Evolutionary conservation across 1,284 basidiomycete species (phyloP).

Genomic region (Ceratobasidium sp.): DNA sequence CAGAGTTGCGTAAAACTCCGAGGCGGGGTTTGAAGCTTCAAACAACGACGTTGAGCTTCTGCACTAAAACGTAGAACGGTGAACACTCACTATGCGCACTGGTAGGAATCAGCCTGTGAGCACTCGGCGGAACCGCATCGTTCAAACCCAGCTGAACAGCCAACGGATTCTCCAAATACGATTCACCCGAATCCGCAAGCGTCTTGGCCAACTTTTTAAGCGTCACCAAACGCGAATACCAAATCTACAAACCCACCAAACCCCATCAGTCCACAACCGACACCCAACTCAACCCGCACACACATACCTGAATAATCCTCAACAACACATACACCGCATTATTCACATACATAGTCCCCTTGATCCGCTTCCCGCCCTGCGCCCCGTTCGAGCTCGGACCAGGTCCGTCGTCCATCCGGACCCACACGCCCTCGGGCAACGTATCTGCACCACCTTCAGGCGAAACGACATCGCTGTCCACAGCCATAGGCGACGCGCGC

Average conservation of each 20-base stretch:
- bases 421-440: conserved; percentile 49
- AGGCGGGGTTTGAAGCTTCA: conserved; percentile 64
- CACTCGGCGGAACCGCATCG: conserved; percentile 63
- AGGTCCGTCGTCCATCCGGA: conserved; percentile 44
- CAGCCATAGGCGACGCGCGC: conserved; percentile 50
- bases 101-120: conserved; percentile 52
- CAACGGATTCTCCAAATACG: conserved; percentile 61
- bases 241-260: conserved; percentile 68
- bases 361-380: conserved; percentile 53
- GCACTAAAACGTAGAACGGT: conserved; percentile 49
- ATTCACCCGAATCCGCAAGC: conserved; percentile 50
- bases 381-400: conserved; percentile 35
- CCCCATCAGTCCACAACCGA: conserved; percentile 29
- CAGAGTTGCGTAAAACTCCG: conserved; percentile 88
- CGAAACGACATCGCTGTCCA: conserved; percentile 47
- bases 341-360: conserved; percentile 86
- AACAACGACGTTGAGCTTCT: conserved; percentile 51
- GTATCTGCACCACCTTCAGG: conserved; percentile 15
- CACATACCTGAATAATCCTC: conserved; percentile 85
- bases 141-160: conserved; percentile 74
- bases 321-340: conserved; percentile 93
- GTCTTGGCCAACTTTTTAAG: conserved; percentile 82
- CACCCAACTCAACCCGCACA: neutral
- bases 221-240: conserved; percentile 86
- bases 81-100: conserved; percentile 26